phyloP scores from a whole-genome alignment of 2,329 filamentous ascomycete species.

The Penicillium sp. region DNA sequence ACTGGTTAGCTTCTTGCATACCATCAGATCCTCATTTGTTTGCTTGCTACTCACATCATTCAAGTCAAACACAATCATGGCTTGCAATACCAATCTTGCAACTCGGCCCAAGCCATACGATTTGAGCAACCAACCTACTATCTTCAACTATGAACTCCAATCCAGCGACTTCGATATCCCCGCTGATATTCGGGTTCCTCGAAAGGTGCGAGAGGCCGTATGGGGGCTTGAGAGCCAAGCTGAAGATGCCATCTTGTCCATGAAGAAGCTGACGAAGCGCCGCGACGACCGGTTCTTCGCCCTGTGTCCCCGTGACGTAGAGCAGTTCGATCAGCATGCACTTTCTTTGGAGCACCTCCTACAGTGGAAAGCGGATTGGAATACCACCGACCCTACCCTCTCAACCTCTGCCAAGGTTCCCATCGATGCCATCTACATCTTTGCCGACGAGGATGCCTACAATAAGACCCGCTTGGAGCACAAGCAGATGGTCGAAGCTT shows the following conservation, averaged over 20 bases:
- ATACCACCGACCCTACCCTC: slow-evolving; percentile 18
- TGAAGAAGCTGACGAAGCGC: slow-evolving; percentile 19
- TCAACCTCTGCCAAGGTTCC: slow-evolving; percentile 30
- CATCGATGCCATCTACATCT: slow-evolving; percentile 21
- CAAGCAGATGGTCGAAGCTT: slow-evolving; percentile 1
- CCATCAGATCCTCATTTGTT: not conserved
- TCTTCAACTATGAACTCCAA: slow-evolving; percentile 18
- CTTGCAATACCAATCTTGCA: not conserved
- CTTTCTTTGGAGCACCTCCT: slow-evolving; percentile 29
- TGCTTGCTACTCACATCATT: not conserved
- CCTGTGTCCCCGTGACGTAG: slow-evolving; percentile 25
- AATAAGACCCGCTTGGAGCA: slow-evolving; percentile 10
- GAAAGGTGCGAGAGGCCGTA: slow-evolving; percentile 10
- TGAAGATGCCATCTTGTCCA: slow-evolving; percentile 9
- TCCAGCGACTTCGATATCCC: slow-evolving; percentile 16
- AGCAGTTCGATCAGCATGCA: slow-evolving; percentile 13
- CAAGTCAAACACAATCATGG: not conserved
- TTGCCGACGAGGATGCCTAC: slow-evolving; percentile 24
- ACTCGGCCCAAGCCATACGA: not conserved
- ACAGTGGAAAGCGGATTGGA: slow-evolving; percentile 22
- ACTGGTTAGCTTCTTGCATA: not conserved
- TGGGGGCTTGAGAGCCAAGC: slow-evolving; percentile 17
- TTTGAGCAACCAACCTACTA: not conserved
- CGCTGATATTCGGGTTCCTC: slow-evolving; percentile 10
- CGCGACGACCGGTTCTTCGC: slow-evolving; percentile 23